A percentile compares a stretch with the other conserved stretches of the same genome.
These are phyloP conservation scores for Calonectria hongkongensis DNA, from an alignment of 2,329 filamentous ascomycete genomes.

Conservation along the genomic window DNA sequence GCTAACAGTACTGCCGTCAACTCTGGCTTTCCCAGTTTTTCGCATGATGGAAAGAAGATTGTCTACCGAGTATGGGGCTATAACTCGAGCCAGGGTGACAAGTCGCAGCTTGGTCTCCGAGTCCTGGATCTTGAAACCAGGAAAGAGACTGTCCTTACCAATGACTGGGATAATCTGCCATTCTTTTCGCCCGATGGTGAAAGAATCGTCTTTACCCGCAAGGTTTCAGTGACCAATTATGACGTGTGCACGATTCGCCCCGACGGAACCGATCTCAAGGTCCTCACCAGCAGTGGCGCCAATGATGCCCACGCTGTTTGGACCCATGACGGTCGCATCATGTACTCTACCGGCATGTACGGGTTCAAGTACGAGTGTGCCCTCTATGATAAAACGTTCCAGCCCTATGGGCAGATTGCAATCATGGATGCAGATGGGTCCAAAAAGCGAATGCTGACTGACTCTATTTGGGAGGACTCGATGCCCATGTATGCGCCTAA, in stretches of 20 bases:
- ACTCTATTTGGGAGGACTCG: slow-evolving; percentile 4
- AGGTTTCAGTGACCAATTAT: background rate
- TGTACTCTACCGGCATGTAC: slow-evolving; percentile 5
- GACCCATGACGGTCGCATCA: background rate
- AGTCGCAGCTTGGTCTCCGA: slow-evolving; percentile 6
- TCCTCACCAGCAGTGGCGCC: slow-evolving; percentile 2
- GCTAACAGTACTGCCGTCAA: slow-evolving; percentile 12
- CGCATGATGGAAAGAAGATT: slow-evolving; percentile 6
- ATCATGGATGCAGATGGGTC: background rate
- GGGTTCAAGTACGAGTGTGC: slow-evolving; percentile 10
- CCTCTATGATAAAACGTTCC: slow-evolving; percentile 4
- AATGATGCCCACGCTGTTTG: slow-evolving; percentile 2
- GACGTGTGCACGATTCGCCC: slow-evolving; percentile 11
- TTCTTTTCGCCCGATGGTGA: slow-evolving; percentile 9
- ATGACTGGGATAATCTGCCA: slow-evolving; percentile 2
- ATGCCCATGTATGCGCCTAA: background rate
- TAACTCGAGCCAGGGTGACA: background rate
- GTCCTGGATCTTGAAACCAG: background rate
- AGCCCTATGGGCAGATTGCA: slow-evolving; percentile 16
- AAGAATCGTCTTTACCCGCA: slow-evolving; percentile 6
- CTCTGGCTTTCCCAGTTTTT: slow-evolving; percentile 4
- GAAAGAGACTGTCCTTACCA: background rate
- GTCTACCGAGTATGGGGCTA: slow-evolving; percentile 10
- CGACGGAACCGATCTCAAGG: background rate
- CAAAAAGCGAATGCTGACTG: background rate